Conservation (phyloP, 1,284 basidiomycete species). For the Fomitopsis betulina region DNA sequence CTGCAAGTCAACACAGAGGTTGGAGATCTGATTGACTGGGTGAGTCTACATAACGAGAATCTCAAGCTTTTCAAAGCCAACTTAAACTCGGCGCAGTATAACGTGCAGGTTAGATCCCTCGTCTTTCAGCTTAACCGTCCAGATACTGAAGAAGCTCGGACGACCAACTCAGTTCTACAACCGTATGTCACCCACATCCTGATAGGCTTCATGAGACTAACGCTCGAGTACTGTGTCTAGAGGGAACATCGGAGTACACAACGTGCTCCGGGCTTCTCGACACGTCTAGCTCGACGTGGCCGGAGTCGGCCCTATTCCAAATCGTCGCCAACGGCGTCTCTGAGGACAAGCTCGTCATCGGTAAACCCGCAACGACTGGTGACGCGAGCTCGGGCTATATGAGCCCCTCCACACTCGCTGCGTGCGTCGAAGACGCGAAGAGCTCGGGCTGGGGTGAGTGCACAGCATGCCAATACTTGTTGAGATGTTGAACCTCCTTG, state of each 20-base stretch:
- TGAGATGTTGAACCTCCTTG: no score
- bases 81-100: constrained; percentile 31
- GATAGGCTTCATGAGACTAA: not conserved
- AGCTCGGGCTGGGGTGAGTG: constrained; percentile 52
- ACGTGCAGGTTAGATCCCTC: constrained; percentile 34
- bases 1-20: constrained; percentile 49
- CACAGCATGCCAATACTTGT: not conserved
- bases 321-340: constrained; percentile 53
- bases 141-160: not conserved
- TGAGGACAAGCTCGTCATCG: constrained; percentile 49
- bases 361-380: constrained; percentile 51
- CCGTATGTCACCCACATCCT: constrained; percentile 34
- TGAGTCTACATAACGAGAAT: constrained; percentile 10
- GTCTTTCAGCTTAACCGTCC: not conserved
- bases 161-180: constrained; percentile 52
- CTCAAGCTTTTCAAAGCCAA: not conserved
- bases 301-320: constrained; percentile 52
- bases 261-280: constrained; percentile 52
- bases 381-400: constrained; percentile 62
- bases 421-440: constrained; percentile 51
- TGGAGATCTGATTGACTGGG: constrained; percentile 41
- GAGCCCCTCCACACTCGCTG: constrained; percentile 43
- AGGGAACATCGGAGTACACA: constrained; percentile 53
- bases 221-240: constrained; percentile 23
- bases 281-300: constrained; percentile 46